Evolutionary conservation across 768 basidiomycete species (phyloP), one percentile per base, ranked within the genome.

Genomic region (Rhodocollybia butyracea): DNA sequence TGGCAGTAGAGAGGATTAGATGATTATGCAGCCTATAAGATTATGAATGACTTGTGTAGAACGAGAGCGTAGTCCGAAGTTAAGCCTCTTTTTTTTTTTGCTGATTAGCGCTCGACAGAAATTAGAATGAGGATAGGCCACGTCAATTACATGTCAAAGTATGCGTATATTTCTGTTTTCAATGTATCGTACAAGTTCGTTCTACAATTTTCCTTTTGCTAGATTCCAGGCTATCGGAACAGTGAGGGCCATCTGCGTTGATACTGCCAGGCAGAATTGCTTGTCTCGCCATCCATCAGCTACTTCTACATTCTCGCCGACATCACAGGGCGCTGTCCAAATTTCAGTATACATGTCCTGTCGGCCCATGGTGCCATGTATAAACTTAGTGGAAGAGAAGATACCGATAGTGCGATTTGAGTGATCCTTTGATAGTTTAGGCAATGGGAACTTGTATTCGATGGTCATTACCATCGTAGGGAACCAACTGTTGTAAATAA

Each of bases 391-490:
- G 13, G 68, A 68, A 17, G 78, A 75, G 62, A 83, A 86, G 2
- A 87, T 21, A 1, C 81, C 85, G 7, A 86, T 80, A 0, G 82
- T 84, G 10, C 83, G 77, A 54, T 64, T 58, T 1, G 84, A 73
- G 62, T 80, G 69, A 5, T 62, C 59, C 24, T 58, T 57, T 3
- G 72, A 75, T 12, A 76, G 69, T 19, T 60, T 62, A 6, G 85
- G 82, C 36, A 88, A 74, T 12, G 79, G 80, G 31, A 75, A 74
- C 61, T 85, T 86, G 73, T 85, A 88, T 58, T 87, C 84, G 22
- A 88, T 58, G 1, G 79, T 70, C 56, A 88, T 70, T 0, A 76
- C 74, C 69, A 88, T 73, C 0, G 87, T 88, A 13, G 85, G 83
- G 61, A 71, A 81, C 86, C 85, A 86, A 36, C 82, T 84, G 51